Conservation (phyloP, 2,329 filamentous ascomycete species). For the Botrytis sinoallii region DNA sequence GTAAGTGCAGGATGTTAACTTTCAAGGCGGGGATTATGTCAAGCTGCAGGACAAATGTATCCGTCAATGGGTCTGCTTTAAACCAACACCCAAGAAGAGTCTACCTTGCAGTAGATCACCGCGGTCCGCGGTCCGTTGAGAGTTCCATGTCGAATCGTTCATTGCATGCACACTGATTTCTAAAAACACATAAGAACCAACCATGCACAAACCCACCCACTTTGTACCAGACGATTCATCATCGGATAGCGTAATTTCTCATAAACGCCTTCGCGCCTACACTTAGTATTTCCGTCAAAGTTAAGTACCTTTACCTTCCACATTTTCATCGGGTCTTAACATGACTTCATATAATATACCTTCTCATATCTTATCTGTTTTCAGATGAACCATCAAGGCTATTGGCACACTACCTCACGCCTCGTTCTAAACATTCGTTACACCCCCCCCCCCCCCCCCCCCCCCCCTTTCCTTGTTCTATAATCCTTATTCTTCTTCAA, state of each 20-base stretch:
- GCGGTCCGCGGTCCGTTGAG: slow-evolving; percentile 2
- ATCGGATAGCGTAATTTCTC: slow-evolving; percentile 20
- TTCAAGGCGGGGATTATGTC: slow-evolving; percentile 11
- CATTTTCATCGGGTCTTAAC: background rate
- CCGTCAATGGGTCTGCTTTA: slow-evolving; percentile 15
- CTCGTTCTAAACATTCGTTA: background rate
- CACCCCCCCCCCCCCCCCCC: background rate
- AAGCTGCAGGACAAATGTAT: slow-evolving; percentile 16
- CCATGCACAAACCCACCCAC: slow-evolving; percentile 18
- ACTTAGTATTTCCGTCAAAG: slow-evolving; percentile 3
- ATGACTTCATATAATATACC: slow-evolving; percentile 10
- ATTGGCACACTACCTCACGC: background rate
- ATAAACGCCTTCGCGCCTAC: slow-evolving; percentile 16
- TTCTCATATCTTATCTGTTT: background rate
- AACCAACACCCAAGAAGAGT: slow-evolving; percentile 8
- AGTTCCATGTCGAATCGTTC: slow-evolving; percentile 4
- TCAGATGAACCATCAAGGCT: background rate
- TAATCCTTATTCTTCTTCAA: background rate
- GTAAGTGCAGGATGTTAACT: slow-evolving; percentile 16
- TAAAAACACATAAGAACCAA: slow-evolving; percentile 11
- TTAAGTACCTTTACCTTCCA: slow-evolving; percentile 6
- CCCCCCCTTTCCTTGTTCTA: background rate
- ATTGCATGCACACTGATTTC: slow-evolving; percentile 2
- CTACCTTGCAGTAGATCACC: slow-evolving; percentile 15
- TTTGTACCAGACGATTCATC: background rate